Conservation (phyloP, 2,329 filamentous ascomycete genomes). For the Ampelomyces quisqualis region DNA sequence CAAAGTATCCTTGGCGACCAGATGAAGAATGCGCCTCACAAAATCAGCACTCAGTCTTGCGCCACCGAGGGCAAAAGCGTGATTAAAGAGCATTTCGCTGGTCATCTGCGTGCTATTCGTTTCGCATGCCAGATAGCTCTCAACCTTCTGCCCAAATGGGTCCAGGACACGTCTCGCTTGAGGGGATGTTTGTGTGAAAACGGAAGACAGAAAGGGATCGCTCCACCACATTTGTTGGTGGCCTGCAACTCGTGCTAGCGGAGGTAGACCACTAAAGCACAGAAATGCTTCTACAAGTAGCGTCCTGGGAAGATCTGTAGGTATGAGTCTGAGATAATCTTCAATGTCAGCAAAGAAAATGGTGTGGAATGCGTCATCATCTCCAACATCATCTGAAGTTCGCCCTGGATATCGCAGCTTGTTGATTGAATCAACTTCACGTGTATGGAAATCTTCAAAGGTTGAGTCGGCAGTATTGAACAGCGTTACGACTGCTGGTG, state of each 20-base stretch:
- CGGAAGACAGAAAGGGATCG: conserved; percentile 55
- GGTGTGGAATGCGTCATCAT: conserved; percentile 80
- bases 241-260: conserved; percentile 39
- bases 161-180: conserved; percentile 32
- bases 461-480: conserved; percentile 11
- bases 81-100: conserved; percentile 27
- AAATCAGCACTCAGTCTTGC: conserved; percentile 18
- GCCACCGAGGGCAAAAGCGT: conserved; percentile 17
- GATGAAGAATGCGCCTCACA: conserved; percentile 51
- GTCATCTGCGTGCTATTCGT: conserved; percentile 21
- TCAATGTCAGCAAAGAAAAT: conserved; percentile 77
- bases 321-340: conserved; percentile 56
- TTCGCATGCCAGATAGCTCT: background rate
- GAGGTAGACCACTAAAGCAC: conserved; percentile 52
- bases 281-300: conserved; percentile 67
- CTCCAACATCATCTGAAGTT: conserved; percentile 70
- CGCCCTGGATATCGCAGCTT: conserved; percentile 65
- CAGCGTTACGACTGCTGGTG: conserved; percentile 4
- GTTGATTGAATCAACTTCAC: conserved; percentile 56
- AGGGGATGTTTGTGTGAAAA: background rate
- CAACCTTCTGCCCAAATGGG: background rate
- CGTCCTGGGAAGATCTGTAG: conserved; percentile 41
- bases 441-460: conserved; percentile 33
- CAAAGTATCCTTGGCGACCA: conserved; percentile 51
- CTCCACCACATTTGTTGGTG: conserved; percentile 44